These are phyloP conservation scores for Blakeslea trispora DNA, from an alignment of 371 early-diverging fungal genomes.

Conservation along the genomic window DNA sequence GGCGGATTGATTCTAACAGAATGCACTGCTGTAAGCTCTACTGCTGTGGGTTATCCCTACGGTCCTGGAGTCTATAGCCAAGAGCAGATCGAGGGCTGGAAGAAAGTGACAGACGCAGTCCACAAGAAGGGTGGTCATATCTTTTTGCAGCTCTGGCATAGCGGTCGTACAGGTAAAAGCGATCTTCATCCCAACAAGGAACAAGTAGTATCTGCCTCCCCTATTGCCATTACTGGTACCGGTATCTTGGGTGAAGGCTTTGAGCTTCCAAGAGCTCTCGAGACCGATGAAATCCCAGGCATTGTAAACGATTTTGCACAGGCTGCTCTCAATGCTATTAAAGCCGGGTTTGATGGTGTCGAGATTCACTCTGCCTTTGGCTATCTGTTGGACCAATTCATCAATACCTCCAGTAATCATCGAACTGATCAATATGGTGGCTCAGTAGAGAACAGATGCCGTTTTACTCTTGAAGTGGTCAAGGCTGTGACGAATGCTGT, in stretches of 20 bases:
- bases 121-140: conserved; percentile 56
- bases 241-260: conserved; percentile 1
- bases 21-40: conserved; percentile 47
- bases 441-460: conserved; percentile 69
- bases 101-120: conserved; percentile 54
- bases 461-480: conserved; percentile 64
- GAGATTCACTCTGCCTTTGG: conserved; percentile 75
- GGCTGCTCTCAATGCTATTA: conserved; percentile 43
- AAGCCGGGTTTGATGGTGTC: conserved; percentile 67
- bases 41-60: conserved; percentile 37
- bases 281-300: conserved; percentile 60
- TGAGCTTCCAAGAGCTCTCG: conserved; percentile 50
- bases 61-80: conserved; percentile 49
- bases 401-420: conserved; percentile 56
- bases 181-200: conserved; percentile 9
- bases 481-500: conserved; percentile 46
- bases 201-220: conserved; percentile 14
- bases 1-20: conserved; percentile 62
- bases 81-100: conserved; percentile 60
- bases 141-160: conserved; percentile 60
- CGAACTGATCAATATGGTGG: conserved; percentile 65
- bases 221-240: conserved; percentile 8
- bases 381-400: conserved; percentile 65
- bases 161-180: conserved; percentile 23
- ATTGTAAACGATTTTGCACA: conserved; percentile 60